These are phyloP conservation scores for Gracilaria gracilis DNA, from an alignment of 23 red algal genomes.

Conservation along the genomic window DNA sequence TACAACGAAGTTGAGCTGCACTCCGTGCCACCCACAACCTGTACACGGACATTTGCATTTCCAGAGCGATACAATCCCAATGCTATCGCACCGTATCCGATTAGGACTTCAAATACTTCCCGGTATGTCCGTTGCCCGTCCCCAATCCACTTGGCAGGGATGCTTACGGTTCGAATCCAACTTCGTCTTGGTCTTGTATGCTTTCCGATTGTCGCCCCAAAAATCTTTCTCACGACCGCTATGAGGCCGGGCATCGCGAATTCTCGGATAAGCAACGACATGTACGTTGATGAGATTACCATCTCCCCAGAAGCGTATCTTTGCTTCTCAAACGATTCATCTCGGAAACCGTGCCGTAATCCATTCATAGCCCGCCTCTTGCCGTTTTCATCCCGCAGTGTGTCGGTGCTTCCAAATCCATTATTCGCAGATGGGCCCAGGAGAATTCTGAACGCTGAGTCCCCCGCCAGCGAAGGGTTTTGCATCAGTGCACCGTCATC, in stretches of 20 bases:
- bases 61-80: slow-evolving; percentile 78
- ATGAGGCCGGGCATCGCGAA: slow-evolving; percentile 76
- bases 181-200: slow-evolving; percentile 61
- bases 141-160: slow-evolving; percentile 69
- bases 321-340: slow-evolving; percentile 81
- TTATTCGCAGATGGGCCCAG: slow-evolving; percentile 43
- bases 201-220: slow-evolving; percentile 72
- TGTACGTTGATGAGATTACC: slow-evolving; percentile 77
- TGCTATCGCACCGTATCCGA: slow-evolving; percentile 58
- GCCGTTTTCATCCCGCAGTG: slow-evolving; percentile 27
- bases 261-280: slow-evolving; percentile 76
- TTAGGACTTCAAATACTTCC: slow-evolving; percentile 76
- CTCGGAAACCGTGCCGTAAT: slow-evolving; percentile 36
- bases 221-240: slow-evolving; percentile 76
- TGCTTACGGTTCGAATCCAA: slow-evolving; percentile 75
- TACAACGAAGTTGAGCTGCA: background rate
- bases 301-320: slow-evolving; percentile 84
- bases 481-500: slow-evolving; percentile 48
- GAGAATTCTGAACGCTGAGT: slow-evolving; percentile 44
- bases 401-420: background rate
- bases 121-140: slow-evolving; percentile 66
- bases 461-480: slow-evolving; percentile 37
- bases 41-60: slow-evolving; percentile 64
- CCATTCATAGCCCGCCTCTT: slow-evolving; percentile 35
- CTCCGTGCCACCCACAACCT: slow-evolving; percentile 14